Base-by-base conservation (phyloP, 2,329 filamentous ascomycete species). In the Colletotrichum theobromicola region DNA sequence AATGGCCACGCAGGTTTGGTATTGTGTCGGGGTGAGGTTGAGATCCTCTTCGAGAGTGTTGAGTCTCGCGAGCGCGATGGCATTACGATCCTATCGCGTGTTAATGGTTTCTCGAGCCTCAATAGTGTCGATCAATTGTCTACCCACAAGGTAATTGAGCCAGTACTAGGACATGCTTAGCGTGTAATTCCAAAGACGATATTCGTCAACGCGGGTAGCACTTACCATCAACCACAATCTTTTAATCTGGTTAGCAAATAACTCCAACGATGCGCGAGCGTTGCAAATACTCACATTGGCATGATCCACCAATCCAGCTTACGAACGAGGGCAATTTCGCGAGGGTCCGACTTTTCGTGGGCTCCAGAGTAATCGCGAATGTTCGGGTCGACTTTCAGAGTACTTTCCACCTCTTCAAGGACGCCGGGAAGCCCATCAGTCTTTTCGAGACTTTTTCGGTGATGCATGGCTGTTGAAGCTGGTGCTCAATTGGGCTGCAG, bases 41-140 rank as follows among this genome's bases (percentile, higher is more conserved):
- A 92, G 81, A 50, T 92, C 88, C 13, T 87, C 83, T 65, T 90
- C 87, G 8, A 92, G 80, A 1, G 87, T 88, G 68, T 90, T 88
- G 24, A 92, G 78, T 42, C 87, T 84, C 4, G 90, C 90, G 24
- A 89, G 88, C 2, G 90, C 90, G 77, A 92, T 90, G 50, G 91
- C 89, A 70, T 89, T 90, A 16, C 87, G 83, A 76, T 90, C 66
- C 70, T 73, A 28, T 0, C 12, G 9, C 5, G 2, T 26, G 13
- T 37, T 10, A 62, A n/a, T 4, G 5, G 4, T 37, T 21, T n/a
- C 15, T 28, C 5, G 1, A 18, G 0, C 0, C 32, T 35, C 0
- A 4, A 4, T 9, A 13, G 21, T 2, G 12, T 21, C 21, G 7
- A 24, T 21, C 21, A 5, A 24, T 1, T 1, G 0, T 87, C n/a